Evolutionary conservation across 2,329 filamentous ascomycete genomes (phyloP).

Genomic region (Falciphora oryzae): DNA sequence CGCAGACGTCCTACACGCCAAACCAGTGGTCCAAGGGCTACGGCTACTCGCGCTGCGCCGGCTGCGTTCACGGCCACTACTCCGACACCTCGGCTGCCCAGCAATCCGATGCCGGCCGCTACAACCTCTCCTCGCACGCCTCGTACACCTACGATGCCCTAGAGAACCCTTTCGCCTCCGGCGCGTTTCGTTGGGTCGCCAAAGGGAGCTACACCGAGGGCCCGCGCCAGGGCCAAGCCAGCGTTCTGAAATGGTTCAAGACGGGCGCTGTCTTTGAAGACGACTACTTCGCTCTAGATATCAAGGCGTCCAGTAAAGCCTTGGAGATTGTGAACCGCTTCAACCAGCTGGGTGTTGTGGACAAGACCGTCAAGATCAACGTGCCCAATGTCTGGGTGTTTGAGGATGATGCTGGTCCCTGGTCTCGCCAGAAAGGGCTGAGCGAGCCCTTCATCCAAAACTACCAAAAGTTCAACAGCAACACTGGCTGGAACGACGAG

Average conservation of each 20-base stretch:
- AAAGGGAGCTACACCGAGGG: slow-evolving; percentile 25
- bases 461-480: too few species aligned
- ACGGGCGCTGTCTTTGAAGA: slow-evolving; percentile 26
- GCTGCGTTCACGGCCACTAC: slow-evolving; percentile 17
- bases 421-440: slow-evolving; percentile 20
- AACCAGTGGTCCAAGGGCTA: slow-evolving; percentile 20
- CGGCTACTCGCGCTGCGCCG: slow-evolving; percentile 21
- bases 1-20: slow-evolving; percentile 21
- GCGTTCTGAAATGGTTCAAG: slow-evolving; percentile 36
- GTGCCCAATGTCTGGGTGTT: slow-evolving; percentile 28
- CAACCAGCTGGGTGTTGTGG: slow-evolving; percentile 6
- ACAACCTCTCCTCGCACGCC: slow-evolving; percentile 22
- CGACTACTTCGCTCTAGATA: slow-evolving; percentile 30
- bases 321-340: slow-evolving; percentile 24
- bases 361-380: slow-evolving; percentile 29
- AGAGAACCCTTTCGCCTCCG: slow-evolving; percentile 20
- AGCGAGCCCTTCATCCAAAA: too few species aligned
- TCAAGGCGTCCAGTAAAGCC: slow-evolving; percentile 31
- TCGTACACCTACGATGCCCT: too few species aligned
- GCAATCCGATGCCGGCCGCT: slow-evolving; percentile 21
- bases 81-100: slow-evolving; percentile 12
- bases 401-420: background rate
- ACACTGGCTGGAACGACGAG: too few species aligned
- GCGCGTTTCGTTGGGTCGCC: slow-evolving; percentile 23
- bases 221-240: slow-evolving; percentile 24